These are phyloP conservation scores for Psilocybe mexicana DNA, from an alignment of 1,284 basidiomycete species.

Conservation along the genomic window DNA sequence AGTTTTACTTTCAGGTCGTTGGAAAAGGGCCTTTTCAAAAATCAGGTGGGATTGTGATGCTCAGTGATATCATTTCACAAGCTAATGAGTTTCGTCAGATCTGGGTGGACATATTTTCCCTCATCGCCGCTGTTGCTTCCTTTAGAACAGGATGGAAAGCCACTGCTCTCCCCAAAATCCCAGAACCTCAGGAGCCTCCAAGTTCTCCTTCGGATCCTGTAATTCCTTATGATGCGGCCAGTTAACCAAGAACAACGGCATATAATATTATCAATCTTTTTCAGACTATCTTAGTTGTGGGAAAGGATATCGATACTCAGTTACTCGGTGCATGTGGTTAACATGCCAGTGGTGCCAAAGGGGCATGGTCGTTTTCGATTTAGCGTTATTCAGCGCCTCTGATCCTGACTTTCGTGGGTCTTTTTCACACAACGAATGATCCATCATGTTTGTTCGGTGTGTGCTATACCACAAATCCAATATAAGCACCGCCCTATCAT, in stretches of 20 bases:
- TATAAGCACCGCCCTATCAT: not conserved
- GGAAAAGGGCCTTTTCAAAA: constrained; percentile 62
- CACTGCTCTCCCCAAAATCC: constrained; percentile 50
- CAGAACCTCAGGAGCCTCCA: constrained; percentile 21
- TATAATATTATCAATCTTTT: not conserved
- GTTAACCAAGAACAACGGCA: constrained; percentile 7
- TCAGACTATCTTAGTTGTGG: not conserved
- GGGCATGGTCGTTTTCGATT: not conserved
- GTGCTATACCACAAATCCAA: not conserved
- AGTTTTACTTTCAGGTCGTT: constrained; percentile 54
- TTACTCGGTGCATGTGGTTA: not conserved
- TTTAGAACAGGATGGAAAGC: constrained; percentile 78
- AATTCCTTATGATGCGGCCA: constrained; percentile 27
- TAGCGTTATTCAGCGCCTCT: not conserved
- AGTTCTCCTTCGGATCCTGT: constrained; percentile 15
- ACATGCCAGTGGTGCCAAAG: not conserved
- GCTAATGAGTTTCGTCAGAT: constrained; percentile 39
- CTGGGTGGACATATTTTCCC: constrained; percentile 63
- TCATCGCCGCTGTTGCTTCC: constrained; percentile 62
- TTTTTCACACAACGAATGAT: not conserved
- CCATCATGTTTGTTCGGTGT: not conserved
- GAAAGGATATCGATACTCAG: not conserved
- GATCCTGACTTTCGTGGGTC: not conserved
- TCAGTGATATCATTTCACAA: not conserved
- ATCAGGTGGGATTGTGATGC: constrained; percentile 47